phyloP scores from a whole-genome alignment of 768 basidiomycete species.

The Hydnomerulius pinastri region DNA sequence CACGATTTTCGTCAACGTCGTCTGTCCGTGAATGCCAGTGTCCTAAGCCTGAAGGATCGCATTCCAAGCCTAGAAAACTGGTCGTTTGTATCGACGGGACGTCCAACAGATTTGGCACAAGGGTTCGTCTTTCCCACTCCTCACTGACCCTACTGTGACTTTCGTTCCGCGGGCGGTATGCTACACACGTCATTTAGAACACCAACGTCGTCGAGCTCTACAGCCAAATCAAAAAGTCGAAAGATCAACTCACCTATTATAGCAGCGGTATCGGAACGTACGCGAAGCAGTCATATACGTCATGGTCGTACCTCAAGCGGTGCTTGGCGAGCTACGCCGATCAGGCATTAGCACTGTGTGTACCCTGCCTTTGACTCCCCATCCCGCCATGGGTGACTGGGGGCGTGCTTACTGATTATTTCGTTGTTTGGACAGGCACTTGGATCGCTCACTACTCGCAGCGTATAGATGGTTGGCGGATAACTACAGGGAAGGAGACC shows the following conservation, averaged over 20 bases:
- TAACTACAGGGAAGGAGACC: constrained; percentile 30
- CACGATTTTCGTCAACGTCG: no score
- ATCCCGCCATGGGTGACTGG: no score
- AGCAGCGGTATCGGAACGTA: constrained; percentile 36
- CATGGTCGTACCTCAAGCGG: constrained; percentile 19
- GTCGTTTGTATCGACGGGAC: constrained; percentile 24
- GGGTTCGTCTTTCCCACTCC: constrained; percentile 37
- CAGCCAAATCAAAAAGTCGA: constrained; percentile 16
- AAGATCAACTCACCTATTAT: constrained; percentile 28
- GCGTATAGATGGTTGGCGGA: constrained; percentile 38
- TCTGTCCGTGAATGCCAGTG: no score
- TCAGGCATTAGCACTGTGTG: constrained; percentile 34
- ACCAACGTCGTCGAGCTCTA: constrained; percentile 37
- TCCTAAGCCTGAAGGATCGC: no score
- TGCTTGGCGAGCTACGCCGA: constrained; percentile 25
- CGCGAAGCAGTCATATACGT: constrained; percentile 10
- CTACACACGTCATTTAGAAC: no score
- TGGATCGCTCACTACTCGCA: constrained; percentile 26
- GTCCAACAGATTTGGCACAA: constrained; percentile 19
- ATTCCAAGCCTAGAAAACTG: constrained; percentile 43
- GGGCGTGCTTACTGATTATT: no score
- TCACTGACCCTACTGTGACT: not conserved
- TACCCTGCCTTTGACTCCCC: not conserved
- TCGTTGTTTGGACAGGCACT: constrained; percentile 28
- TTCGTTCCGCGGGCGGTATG: not conserved